Evolutionary conservation across 495 filamentous ascomycete genomes (phyloP).

Genomic region (Xylaria grammica): DNA sequence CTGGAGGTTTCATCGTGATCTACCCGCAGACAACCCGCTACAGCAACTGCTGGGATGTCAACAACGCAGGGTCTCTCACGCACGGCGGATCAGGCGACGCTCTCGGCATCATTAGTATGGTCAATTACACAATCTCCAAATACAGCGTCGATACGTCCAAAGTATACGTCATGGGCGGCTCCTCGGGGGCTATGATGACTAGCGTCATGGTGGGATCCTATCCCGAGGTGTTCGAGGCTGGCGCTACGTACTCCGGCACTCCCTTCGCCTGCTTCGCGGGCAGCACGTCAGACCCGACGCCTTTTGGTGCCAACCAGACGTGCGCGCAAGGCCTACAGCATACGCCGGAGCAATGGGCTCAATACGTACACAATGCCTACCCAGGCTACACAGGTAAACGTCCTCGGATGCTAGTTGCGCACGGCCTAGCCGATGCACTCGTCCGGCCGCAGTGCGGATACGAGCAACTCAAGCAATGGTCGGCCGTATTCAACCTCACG

Average conservation of each 20-base stretch:
- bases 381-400: constrained; percentile 58
- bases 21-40: constrained; percentile 54
- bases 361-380: constrained; percentile 55
- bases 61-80: constrained; percentile 51
- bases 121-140: constrained; percentile 53
- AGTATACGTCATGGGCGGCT: constrained; percentile 59
- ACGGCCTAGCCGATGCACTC: constrained; percentile 57
- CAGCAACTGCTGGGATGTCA: constrained; percentile 63
- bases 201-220: constrained; percentile 64
- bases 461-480: constrained; percentile 65
- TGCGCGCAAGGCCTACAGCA: constrained; percentile 57
- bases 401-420: constrained; percentile 61
- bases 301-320: constrained; percentile 51
- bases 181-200: constrained; percentile 65
- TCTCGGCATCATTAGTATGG: constrained; percentile 60
- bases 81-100: constrained; percentile 60
- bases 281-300: constrained; percentile 35
- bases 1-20: constrained; percentile 59
- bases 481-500: constrained; percentile 51
- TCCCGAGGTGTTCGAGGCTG: constrained; percentile 63
- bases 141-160: constrained; percentile 53
- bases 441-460: constrained; percentile 54
- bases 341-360: constrained; percentile 57
- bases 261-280: constrained; percentile 58
- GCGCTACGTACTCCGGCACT: constrained; percentile 59